Base-by-base conservation (phyloP, 768 basidiomycete species). In the Boletus pseudo-olivaceus region DNA sequence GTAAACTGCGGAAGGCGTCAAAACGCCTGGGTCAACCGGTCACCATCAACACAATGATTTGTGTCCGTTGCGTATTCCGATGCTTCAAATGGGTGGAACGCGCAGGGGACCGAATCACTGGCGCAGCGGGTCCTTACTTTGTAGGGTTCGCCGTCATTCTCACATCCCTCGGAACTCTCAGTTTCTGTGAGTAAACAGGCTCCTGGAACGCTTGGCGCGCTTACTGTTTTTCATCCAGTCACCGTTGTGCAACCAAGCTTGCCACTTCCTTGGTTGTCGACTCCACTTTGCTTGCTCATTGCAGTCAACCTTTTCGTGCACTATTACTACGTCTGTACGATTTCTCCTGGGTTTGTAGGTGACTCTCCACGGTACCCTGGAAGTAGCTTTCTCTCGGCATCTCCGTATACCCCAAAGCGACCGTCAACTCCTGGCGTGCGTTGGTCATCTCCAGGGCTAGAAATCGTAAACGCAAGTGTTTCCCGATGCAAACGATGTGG, bases 111-210 rank as follows among this genome's bases (percentile, higher is more conserved):
- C 75, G 79, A 60, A 62, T 96, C 37, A 97, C 93, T 0, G 93
- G 94, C 49, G 88, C 90, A 49, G 94, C 91, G 30, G 96, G 96
- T 0, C 96, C 94, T 0, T 82, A 88, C 64, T 98, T 98, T 67
- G 83, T 98, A 37, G 79, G 74, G 1, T 75, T 96, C n/a, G 95
- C 93, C 5, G 76, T 87, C 51, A 63, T 84, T 7, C 78, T 98
- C 27, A 84, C 94, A 15, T 71, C 77, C 11, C 62, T 76, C 1
- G 94, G 93, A 42, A 76, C 82, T 0, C 56, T 92, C 46, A 85
- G 82, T 59, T 98, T 96, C 68, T 92, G 93, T 95, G 66, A 72
- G 88, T 82, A 30, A 34, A 46, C 32, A 44, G 15, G 14, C 7
- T 33, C 26, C 33, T 14, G 12, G 15, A 34, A 40, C n/a, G 14